A percentile compares a stretch with the other conserved stretches of the same genome.
Evolutionary conservation across 495 filamentous ascomycete species (phyloP).

Genomic region (Aspergillus olivimuriae): DNA sequence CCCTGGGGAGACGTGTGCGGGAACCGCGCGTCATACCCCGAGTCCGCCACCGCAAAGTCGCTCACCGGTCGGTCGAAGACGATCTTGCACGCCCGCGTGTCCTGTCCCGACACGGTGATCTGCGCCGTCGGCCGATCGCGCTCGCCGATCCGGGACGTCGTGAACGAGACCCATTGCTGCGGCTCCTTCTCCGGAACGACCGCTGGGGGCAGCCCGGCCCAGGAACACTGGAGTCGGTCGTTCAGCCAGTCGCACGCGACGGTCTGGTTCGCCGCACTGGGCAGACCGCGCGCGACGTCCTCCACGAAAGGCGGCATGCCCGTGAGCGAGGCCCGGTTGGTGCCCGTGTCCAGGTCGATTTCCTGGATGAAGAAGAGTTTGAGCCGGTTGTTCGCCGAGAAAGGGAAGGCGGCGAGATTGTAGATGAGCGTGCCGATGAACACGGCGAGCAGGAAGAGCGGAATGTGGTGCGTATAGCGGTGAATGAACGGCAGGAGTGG

Average conservation of each 20-base stretch:
- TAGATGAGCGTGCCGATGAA: slow-evolving; percentile 76
- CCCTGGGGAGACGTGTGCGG: slow-evolving; percentile 47
- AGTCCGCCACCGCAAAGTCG: slow-evolving; percentile 54
- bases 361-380: slow-evolving; percentile 85
- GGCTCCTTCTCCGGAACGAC: slow-evolving; percentile 32
- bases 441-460: slow-evolving; percentile 65
- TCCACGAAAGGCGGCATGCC: slow-evolving; percentile 69
- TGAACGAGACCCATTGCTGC: slow-evolving; percentile 57
- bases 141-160: slow-evolving; percentile 37
- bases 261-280: slow-evolving; percentile 59
- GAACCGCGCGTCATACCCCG: slow-evolving; percentile 51
- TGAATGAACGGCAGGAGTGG: slow-evolving; percentile 82
- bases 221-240: slow-evolving; percentile 60
- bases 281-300: slow-evolving; percentile 58
- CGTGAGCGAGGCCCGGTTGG: slow-evolving; percentile 60
- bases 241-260: slow-evolving; percentile 43
- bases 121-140: slow-evolving; percentile 29
- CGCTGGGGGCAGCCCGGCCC: slow-evolving; percentile 58
- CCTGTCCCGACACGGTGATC: slow-evolving; percentile 54
- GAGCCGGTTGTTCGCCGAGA: slow-evolving; percentile 67
- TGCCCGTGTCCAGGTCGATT: slow-evolving; percentile 68
- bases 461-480: slow-evolving; percentile 76
- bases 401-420: slow-evolving; percentile 84
- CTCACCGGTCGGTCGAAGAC: slow-evolving; percentile 56
- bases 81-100: slow-evolving; percentile 67